Conservation (phyloP, 225 moss, liverwort and hornwort genomes). For the Marchantia paleacea region DNA sequence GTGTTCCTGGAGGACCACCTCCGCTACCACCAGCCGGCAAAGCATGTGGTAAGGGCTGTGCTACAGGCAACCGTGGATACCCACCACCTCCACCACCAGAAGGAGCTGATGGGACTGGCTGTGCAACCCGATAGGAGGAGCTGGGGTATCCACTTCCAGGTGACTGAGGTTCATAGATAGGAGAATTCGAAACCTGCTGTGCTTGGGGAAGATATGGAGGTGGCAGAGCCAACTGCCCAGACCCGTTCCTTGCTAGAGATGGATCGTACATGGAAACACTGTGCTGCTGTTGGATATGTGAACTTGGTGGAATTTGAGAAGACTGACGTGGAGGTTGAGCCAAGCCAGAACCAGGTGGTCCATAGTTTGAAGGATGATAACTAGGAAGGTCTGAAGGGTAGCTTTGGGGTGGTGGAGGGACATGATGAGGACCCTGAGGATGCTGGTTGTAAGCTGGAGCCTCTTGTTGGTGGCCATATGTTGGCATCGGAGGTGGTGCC, state of each 20-base stretch:
- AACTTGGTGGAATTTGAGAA: conserved; percentile 43
- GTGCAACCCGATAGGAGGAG: conserved; percentile 67
- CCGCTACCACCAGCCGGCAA: conserved; percentile 48
- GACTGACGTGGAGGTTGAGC: conserved; percentile 51
- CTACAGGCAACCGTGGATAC: conserved; percentile 79
- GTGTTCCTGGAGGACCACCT: conserved; percentile 40
- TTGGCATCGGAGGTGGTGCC: conserved; percentile 37
- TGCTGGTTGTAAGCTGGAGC: conserved; percentile 48
- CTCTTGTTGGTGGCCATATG: conserved; percentile 59
- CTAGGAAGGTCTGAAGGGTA: conserved; percentile 42
- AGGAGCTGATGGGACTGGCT: conserved; percentile 68
- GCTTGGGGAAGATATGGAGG: conserved; percentile 62
- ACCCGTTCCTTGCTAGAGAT: conserved; percentile 40
- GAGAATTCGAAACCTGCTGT: conserved; percentile 43
- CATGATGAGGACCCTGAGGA: conserved; percentile 48
- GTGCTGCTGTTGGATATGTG: conserved; percentile 48
- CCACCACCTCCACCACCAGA: conserved; percentile 74
- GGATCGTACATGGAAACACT: conserved; percentile 62
- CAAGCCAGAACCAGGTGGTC: conserved; percentile 54
- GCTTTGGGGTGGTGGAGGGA: conserved; percentile 26
- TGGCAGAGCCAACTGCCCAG: conserved; percentile 51
- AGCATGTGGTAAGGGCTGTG: conserved; percentile 73
- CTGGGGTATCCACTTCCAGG: conserved; percentile 57
- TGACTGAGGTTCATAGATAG: conserved; percentile 69
- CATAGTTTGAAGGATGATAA: conserved; percentile 45